Evolutionary conservation across 768 basidiomycete genomes (phyloP).

Genomic region (Phanerochaete carnosa): DNA sequence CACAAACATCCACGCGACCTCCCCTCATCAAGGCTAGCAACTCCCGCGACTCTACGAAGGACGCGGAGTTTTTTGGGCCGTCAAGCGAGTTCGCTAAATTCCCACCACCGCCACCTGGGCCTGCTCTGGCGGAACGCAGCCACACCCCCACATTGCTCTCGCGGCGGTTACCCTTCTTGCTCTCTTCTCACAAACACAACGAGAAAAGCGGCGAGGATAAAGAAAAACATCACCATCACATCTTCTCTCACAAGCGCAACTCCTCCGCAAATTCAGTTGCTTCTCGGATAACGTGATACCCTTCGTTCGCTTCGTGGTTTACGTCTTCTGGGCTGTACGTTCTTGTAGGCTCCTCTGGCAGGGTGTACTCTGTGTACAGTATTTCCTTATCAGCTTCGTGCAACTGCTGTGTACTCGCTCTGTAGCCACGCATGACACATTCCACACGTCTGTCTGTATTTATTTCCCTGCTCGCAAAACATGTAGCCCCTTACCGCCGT

Average conservation of each 20-base stretch:
- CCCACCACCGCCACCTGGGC: conserved; percentile 55
- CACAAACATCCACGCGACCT: conserved; percentile 27
- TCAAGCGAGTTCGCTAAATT: conserved; percentile 69
- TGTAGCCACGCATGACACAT: conserved; percentile 6
- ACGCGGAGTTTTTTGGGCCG: conserved; percentile 58
- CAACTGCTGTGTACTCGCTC: conserved; percentile 8
- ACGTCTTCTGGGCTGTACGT: conserved; percentile 2
- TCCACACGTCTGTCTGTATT: background rate
- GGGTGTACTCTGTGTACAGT: conserved; percentile 5
- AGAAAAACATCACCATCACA: conserved; percentile 27
- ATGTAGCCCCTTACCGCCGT: too few species aligned
- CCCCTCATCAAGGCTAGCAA: conserved; percentile 46
- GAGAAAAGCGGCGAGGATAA: conserved; percentile 9
- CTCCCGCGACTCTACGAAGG: conserved; percentile 38
- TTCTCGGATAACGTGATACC: conserved; percentile 9
- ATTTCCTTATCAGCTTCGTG: background rate
- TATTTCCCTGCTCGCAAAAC: background rate
- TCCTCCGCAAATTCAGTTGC: conserved; percentile 28
- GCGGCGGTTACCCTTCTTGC: conserved; percentile 65
- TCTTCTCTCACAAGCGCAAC: conserved; percentile 38
- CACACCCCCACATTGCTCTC: conserved; percentile 27
- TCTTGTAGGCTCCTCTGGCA: background rate
- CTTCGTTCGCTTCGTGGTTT: background rate
- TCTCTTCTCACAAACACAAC: conserved; percentile 38
- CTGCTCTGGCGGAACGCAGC: conserved; percentile 28